Evolutionary conservation across 2,329 filamentous ascomycete species (phyloP).

Genomic region (Proliferodiscus dingleyae): DNA sequence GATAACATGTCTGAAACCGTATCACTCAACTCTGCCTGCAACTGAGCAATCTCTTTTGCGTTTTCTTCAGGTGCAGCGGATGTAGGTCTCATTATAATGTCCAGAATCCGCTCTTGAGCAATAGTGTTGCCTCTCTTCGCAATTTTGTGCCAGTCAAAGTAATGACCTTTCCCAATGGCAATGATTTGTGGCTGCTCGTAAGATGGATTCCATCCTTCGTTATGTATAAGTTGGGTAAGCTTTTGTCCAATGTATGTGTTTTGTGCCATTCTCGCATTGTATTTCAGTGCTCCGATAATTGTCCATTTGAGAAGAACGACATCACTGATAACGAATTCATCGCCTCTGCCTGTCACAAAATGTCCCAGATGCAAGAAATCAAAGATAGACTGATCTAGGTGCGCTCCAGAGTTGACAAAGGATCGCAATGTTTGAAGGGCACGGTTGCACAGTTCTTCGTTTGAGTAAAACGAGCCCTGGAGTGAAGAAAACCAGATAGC

Average conservation of each 20-base stretch:
- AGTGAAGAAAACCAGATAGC: not conserved
- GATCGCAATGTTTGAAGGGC: not conserved
- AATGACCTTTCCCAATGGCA: not conserved
- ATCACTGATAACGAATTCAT: too few relatives aligned
- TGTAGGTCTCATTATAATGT: not conserved
- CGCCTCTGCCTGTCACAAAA: too few relatives aligned
- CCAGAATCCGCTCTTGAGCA: not conserved
- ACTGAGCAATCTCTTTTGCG: not conserved
- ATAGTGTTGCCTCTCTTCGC: not conserved
- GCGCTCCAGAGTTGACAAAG: not conserved
- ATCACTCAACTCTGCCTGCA: not conserved
- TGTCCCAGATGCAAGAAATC: not conserved
- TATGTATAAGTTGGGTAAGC: not conserved
- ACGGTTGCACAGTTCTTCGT: not conserved
- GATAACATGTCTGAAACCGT: not conserved
- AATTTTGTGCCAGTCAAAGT: not conserved
- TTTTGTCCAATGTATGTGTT: not conserved
- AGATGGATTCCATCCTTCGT: not conserved
- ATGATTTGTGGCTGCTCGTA: not conserved
- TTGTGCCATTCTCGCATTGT: not conserved
- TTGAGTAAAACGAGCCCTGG: not conserved
- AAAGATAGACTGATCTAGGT: not conserved
- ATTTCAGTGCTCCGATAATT: not conserved
- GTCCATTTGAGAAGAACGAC: not conserved
- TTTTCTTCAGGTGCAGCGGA: not conserved